phyloP scores from a whole-genome alignment of 257 asterid species.

The Misopates orontium region DNA sequence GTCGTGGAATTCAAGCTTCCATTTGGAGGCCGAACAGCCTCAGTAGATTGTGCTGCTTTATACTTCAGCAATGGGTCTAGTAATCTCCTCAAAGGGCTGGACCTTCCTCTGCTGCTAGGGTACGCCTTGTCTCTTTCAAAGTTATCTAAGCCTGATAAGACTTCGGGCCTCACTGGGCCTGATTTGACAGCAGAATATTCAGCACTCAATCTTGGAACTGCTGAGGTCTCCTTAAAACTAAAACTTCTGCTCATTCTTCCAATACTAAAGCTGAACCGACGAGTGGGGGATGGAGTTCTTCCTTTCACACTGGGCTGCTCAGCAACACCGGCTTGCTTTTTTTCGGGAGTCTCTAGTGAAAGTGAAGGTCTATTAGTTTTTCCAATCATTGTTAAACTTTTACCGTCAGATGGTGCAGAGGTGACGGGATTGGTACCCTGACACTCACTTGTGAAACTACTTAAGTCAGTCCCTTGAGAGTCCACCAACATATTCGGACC shows the following conservation, averaged over 20 bases:
- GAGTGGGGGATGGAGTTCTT: constrained; percentile 68
- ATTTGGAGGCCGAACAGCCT: constrained; percentile 30
- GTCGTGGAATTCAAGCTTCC: constrained; percentile 31
- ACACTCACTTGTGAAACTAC: constrained; percentile 22
- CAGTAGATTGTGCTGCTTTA: constrained; percentile 48
- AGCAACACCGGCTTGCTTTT: constrained; percentile 32
- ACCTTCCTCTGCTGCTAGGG: constrained; percentile 50
- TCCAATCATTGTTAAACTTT: constrained; percentile 26
- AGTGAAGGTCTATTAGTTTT: constrained; percentile 35
- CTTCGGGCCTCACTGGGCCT: constrained; percentile 47
- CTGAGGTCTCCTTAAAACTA: constrained; percentile 78
- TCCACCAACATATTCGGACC: constrained; percentile 26
- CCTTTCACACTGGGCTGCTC: constrained; percentile 46
- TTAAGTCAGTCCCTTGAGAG: constrained; percentile 35
- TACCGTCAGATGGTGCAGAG: constrained; percentile 37
- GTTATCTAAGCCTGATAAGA: constrained; percentile 37
- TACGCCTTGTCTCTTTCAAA: constrained; percentile 43
- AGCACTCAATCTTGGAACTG: constrained; percentile 48
- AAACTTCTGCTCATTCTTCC: constrained; percentile 79
- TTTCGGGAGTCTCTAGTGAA: constrained; percentile 38
- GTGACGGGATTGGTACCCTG: constrained; percentile 30
- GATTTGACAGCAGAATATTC: constrained; percentile 42
- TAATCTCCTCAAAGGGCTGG: constrained; percentile 88
- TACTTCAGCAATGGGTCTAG: constrained; percentile 71
- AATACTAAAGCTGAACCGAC: constrained; percentile 72